These are phyloP conservation scores for Metschnikowia vanudenii DNA, from an alignment of 805 yeast genomes.

Conservation along the genomic window DNA sequence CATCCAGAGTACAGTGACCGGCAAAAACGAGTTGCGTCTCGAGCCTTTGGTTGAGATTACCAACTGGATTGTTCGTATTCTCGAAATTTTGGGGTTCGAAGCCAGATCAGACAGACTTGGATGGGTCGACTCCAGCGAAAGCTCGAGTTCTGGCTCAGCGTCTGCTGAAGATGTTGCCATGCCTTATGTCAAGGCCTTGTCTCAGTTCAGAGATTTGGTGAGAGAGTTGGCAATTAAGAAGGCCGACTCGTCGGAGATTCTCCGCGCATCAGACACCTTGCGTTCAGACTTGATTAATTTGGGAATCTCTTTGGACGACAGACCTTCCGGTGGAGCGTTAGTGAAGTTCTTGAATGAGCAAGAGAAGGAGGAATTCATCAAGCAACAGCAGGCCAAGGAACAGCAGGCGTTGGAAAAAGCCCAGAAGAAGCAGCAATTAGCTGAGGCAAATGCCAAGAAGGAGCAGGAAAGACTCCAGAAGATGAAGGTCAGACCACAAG, in stretches of 20 bases:
- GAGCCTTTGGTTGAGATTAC: constrained; percentile 68
- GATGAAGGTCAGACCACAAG: constrained; percentile 66
- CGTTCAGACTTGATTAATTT: constrained; percentile 70
- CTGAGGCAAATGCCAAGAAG: constrained; percentile 53
- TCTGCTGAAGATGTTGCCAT: constrained; percentile 63
- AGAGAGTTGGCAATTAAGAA: constrained; percentile 69
- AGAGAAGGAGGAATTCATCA: constrained; percentile 65
- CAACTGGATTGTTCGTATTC: constrained; percentile 66
- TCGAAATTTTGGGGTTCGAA: constrained; percentile 74
- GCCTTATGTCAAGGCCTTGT: constrained; percentile 78
- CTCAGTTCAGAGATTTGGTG: constrained; percentile 79
- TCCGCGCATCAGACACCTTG: constrained; percentile 70
- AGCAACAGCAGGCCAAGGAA: constrained; percentile 51
- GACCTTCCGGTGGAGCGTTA: constrained; percentile 77
- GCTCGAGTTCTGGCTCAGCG: constrained; percentile 18
- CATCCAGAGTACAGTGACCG: constrained; percentile 47
- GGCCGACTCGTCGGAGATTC: constrained; percentile 49
- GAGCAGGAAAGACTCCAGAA: constrained; percentile 63
- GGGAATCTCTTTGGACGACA: constrained; percentile 87
- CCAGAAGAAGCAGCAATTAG: constrained; percentile 54
- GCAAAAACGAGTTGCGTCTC: constrained; percentile 48
- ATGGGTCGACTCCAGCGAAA: constrained; percentile 54
- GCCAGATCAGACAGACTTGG: constrained; percentile 71
- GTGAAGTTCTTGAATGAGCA: constrained; percentile 72
- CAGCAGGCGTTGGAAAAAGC: constrained; percentile 59